These are phyloP conservation scores for Colletotrichum zoysiae DNA, from an alignment of 2,329 filamentous ascomycete genomes.

Conservation along the genomic window DNA sequence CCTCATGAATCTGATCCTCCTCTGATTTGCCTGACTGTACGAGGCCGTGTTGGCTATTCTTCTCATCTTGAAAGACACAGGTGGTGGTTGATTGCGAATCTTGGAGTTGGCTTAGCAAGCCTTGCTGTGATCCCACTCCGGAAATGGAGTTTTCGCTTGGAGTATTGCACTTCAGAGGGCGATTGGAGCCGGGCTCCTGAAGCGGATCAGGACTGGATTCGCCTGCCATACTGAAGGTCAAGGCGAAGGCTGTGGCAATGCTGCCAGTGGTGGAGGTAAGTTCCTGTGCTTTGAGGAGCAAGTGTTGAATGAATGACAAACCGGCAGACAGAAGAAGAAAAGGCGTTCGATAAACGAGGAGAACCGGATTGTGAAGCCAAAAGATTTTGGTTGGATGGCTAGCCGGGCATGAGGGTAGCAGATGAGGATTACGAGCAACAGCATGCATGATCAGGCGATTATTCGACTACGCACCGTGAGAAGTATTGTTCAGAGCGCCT, in stretches of 20 bases:
- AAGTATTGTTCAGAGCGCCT: not conserved
- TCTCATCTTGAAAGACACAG: not conserved
- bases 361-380: not conserved
- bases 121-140: not conserved
- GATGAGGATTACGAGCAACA: too few species aligned
- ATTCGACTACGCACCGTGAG: too few species aligned
- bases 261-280: not conserved
- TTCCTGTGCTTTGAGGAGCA: not conserved
- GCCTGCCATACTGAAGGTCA: not conserved
- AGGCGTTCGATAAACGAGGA: not conserved
- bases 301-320: not conserved
- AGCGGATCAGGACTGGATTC: constrained; percentile 16
- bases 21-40: not conserved
- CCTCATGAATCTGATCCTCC: not conserved
- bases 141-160: not conserved
- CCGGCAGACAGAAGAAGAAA: not conserved
- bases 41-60: not conserved
- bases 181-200: not conserved
- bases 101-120: not conserved
- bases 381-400: not conserved
- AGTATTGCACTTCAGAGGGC: not conserved
- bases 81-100: not conserved
- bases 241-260: not conserved
- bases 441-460: not conserved
- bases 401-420: not conserved